These are phyloP conservation scores for Hagleromyces aurorensis DNA, from an alignment of 805 yeast species.

Conservation along the genomic window DNA sequence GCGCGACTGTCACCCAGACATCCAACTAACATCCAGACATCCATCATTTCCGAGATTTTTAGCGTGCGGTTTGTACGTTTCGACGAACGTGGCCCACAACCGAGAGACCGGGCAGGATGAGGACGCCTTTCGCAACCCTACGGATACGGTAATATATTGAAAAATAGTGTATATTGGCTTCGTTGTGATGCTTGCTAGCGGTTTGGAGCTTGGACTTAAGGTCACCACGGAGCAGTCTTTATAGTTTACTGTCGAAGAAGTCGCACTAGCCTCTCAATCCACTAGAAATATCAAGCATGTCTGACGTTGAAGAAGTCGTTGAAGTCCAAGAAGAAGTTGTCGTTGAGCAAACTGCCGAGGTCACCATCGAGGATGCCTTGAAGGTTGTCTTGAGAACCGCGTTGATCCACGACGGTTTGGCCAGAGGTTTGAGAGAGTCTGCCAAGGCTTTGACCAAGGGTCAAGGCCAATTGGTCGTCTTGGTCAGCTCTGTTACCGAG, in stretches of 20 bases:
- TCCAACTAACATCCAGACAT: too few species aligned
- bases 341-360: constrained; percentile 77
- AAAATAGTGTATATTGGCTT: too few species aligned
- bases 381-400: constrained; percentile 97
- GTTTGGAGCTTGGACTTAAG: constrained; percentile 1
- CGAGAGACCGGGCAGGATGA: too few species aligned
- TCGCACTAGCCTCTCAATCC: constrained; percentile 33
- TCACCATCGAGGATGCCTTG: constrained; percentile 97
- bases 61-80: too few species aligned
- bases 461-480: constrained; percentile 95
- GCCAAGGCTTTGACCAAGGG: constrained; percentile 97
- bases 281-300: constrained; percentile 42
- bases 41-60: too few species aligned
- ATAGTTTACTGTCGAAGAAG: constrained; percentile 60
- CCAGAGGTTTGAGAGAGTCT: constrained; percentile 99
- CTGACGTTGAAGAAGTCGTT: constrained; percentile 90
- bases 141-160: too few species aligned
- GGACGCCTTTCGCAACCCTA: too few species aligned
- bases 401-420: constrained; percentile 97
- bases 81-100: too few species aligned
- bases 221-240: constrained; percentile 49
- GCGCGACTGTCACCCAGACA: too few species aligned
- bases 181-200: too few species aligned
- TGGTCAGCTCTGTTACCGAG: constrained; percentile 98
- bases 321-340: constrained; percentile 78